Base-by-base conservation (phyloP, 768 basidiomycete genomes). In the Lactarius psammicola region DNA sequence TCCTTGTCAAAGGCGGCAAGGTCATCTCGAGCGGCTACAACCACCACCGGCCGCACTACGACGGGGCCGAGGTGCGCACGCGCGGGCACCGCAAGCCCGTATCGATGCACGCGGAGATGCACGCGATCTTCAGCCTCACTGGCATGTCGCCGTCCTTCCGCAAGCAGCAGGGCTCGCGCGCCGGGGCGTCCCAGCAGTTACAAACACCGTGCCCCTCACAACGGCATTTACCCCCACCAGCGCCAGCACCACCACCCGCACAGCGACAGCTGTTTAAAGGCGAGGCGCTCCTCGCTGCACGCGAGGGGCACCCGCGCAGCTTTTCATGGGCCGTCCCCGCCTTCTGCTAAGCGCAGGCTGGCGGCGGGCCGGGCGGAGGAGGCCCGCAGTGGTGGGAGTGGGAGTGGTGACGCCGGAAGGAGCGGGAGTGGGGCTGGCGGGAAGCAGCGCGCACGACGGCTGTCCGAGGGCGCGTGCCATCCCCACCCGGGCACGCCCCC, bases 21-120 rank as follows among this genome's bases (percentile, higher is more conserved):
- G 73, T 84, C 60, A 77, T 85, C 40, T 81, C 82, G 8, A 77
- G 77, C 9, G 83, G 84, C 17, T 79, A 80, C 66, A 85, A 86
- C 68, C 85, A 85, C 68, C 81, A 82, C 69, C 77, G 83, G 42
- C 76, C 83, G 30, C 81, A 82, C 64, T 85, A 84, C 70, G 81
- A 85, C 64, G 82, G 82, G 30, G 74, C 75, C 13, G 78, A 81
- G 55, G 71, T 76, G 33, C 70, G 64, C 44, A 76, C 74, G 60
- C 77, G 76, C 58, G 78, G 78, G 4, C 76, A 76, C 69, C 76
- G 78, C 59, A 82, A 79, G 77, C 76, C 76, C 31, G 75, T 78
- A n/a, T 79, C 78, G n/a, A 80, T 85, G 83, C 83, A 86, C 69
- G 84, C 85, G 3, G 83, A 85, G 75, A 85, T 85, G 85, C 81